Base-by-base conservation (phyloP, 768 basidiomycete genomes). In the Pisolithus marmoratus region DNA sequence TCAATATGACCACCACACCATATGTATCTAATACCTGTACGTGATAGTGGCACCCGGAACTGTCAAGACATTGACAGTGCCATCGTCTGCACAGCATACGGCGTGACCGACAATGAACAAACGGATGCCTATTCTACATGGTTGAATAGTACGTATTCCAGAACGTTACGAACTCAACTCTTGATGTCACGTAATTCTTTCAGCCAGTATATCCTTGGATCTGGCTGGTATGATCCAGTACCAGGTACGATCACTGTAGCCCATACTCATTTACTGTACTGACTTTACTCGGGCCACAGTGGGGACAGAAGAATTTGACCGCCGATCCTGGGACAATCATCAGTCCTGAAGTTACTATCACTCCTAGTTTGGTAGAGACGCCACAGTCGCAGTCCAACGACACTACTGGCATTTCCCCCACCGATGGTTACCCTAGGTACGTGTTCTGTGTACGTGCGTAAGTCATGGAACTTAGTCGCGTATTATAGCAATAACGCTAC, bases 341-440 rank as follows among this genome's bases (percentile, higher is more conserved):
- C 46, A 65, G 68, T 24, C 54, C 66, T 23, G 58, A 46, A 22
- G 50, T 63, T 29, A 63, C 67, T 8, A 61, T 65, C 26, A 63
- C 63, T 8, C 60, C 72, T 0, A 55, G 58, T 24, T 56, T 59
- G 17, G 66, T 62, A 41, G 67, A 69, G 7, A 77, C 72, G 1
- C 57, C 64, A 7, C 56, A 62, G 23, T 66, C 68, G 31, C 53
- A 64, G 6, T 66, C 52, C 24, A 59, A 60, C 15, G 65, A 65
- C 38, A 64, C 66, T 19, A 76, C 76, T 5, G 81, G 79, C 7
- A 48, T 71, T n/a, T 81, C 82, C 3, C 84, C 84, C 24, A 81
- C 83, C 51, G 84, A 86, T 65, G 84, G 84, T 62, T 85, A 85
- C 59, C 71, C 72, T 36, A 70, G 47, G 68, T 70, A 38, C 38